phyloP scores from a whole-genome alignment of 306 rosid species.

The Vicia sativa region DNA sequence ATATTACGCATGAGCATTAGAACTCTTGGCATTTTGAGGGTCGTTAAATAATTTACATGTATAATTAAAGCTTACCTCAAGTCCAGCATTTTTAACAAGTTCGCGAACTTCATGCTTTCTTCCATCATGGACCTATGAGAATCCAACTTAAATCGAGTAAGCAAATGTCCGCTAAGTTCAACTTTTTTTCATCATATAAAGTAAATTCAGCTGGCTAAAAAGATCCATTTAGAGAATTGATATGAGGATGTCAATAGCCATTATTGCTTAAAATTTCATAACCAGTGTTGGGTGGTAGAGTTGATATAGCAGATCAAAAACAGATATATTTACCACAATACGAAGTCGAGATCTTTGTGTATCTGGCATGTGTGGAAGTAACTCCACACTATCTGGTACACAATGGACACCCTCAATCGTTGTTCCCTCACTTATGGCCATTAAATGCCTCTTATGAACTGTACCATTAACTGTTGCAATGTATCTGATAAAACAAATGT shows the following conservation, averaged over 20 bases:
- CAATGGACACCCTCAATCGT: constrained; percentile 77
- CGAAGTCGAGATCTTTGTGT: constrained; percentile 73
- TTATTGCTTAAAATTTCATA: constrained; percentile 8
- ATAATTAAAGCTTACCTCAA: constrained; percentile 67
- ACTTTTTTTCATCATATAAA: constrained; percentile 23
- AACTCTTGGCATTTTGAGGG: constrained; percentile 4
- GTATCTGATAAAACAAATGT: constrained; percentile 59
- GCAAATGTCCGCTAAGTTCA: constrained; percentile 35
- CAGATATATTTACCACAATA: constrained; percentile 63
- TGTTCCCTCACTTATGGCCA: constrained; percentile 76
- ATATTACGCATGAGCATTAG: constrained; percentile 21
- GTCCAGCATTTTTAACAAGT: constrained; percentile 87
- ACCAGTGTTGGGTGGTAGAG: constrained; percentile 23
- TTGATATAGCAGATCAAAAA: constrained; percentile 27
- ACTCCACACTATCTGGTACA: constrained; percentile 78
- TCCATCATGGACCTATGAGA: constrained; percentile 89
- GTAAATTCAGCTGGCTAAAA: constrained; percentile 25
- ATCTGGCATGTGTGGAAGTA: constrained; percentile 75
- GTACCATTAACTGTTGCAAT: constrained; percentile 78
- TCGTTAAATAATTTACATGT: constrained; percentile 4
- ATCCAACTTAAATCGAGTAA: constrained; percentile 40
- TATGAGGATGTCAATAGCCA: neutral
- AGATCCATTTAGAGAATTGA: constrained; percentile 18
- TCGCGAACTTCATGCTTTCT: constrained; percentile 98
- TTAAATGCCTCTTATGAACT: constrained; percentile 75